Conservation (phyloP, 768 basidiomycete species). For the Crassisporium funariophilum region DNA sequence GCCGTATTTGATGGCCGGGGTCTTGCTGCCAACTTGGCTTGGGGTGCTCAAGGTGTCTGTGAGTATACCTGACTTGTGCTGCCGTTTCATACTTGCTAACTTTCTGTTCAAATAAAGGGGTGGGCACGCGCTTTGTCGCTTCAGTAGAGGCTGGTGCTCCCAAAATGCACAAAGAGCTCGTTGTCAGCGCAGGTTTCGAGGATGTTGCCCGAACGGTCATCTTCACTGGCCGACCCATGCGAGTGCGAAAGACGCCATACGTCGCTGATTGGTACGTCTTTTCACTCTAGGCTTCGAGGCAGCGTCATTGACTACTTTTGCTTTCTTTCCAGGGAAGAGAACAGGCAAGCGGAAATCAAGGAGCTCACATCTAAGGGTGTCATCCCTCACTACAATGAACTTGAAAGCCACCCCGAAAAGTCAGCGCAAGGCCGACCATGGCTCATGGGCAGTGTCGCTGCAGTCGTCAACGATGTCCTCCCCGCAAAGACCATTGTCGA, state of each 20-base stretch:
- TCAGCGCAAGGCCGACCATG: slow-evolving; percentile 65
- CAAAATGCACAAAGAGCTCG: slow-evolving; percentile 79
- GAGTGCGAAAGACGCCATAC: slow-evolving; percentile 84
- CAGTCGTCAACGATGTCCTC: slow-evolving; percentile 69
- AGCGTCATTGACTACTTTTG: neutral
- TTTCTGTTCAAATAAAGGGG: slow-evolving; percentile 46
- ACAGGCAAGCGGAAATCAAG: slow-evolving; percentile 79
- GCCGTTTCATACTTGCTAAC: neutral
- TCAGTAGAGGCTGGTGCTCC: slow-evolving; percentile 79
- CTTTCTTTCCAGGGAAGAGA: slow-evolving; percentile 58
- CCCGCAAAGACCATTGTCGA: slow-evolving; percentile 87
- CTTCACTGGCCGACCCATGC: slow-evolving; percentile 86
- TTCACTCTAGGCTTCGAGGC: neutral
- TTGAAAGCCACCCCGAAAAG: slow-evolving; percentile 82
- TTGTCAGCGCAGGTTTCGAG: slow-evolving; percentile 70
- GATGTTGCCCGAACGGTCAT: slow-evolving; percentile 86
- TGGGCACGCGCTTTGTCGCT: slow-evolving; percentile 88
- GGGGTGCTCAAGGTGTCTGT: slow-evolving; percentile 89
- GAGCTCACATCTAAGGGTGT: slow-evolving; percentile 83
- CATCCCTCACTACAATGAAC: slow-evolving; percentile 70
- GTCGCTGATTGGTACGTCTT: slow-evolving; percentile 74
- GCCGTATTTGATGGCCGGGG: slow-evolving; percentile 89
- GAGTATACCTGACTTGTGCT: slow-evolving; percentile 35
- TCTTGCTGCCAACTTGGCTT: slow-evolving; percentile 84
- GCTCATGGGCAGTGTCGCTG: slow-evolving; percentile 85